Evolutionary conservation across 305 asterid species (phyloP).

Genomic region (Plantago lanceolata): DNA sequence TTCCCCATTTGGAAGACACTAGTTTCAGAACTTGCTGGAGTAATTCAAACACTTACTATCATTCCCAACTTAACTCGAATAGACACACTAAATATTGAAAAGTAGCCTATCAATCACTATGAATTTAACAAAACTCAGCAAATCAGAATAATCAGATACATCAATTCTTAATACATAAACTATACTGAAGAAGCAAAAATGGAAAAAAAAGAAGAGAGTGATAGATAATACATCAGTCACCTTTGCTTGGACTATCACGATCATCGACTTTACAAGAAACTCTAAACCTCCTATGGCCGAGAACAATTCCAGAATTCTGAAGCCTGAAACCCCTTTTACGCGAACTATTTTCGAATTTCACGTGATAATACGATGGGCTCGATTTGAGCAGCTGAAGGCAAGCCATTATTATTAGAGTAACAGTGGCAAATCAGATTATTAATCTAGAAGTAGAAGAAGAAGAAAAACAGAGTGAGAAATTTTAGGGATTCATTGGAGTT

Average conservation of each 20-base stretch:
- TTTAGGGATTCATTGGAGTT: neutral
- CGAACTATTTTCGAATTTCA: slow-evolving; percentile 28
- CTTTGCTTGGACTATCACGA: slow-evolving; percentile 48
- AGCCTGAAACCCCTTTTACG: slow-evolving; percentile 30
- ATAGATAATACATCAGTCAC: slow-evolving; percentile 26
- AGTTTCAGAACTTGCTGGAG: too few relatives aligned
- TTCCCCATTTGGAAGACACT: too few relatives aligned
- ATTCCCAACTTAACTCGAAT: neutral
- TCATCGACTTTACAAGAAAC: slow-evolving; percentile 52
- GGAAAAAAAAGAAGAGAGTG: neutral
- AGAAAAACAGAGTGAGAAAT: neutral
- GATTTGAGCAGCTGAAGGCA: slow-evolving; percentile 55
- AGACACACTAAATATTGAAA: neutral
- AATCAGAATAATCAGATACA: too few relatives aligned
- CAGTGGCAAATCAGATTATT: too few relatives aligned
- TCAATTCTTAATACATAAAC: neutral
- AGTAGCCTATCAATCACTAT: neutral
- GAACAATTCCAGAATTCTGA: slow-evolving; percentile 28
- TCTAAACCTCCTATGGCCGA: slow-evolving; percentile 34
- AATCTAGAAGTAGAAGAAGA: too few relatives aligned
- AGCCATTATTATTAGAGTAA: slow-evolving; percentile 45
- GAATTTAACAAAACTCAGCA: neutral
- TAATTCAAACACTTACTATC: neutral
- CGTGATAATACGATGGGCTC: slow-evolving; percentile 41
- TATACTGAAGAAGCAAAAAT: too few relatives aligned